Evolutionary conservation across 352 stramenopile genomes (phyloP), one percentile per base, ranked within the genome.

Genomic region (Globisporangium nodosum): DNA sequence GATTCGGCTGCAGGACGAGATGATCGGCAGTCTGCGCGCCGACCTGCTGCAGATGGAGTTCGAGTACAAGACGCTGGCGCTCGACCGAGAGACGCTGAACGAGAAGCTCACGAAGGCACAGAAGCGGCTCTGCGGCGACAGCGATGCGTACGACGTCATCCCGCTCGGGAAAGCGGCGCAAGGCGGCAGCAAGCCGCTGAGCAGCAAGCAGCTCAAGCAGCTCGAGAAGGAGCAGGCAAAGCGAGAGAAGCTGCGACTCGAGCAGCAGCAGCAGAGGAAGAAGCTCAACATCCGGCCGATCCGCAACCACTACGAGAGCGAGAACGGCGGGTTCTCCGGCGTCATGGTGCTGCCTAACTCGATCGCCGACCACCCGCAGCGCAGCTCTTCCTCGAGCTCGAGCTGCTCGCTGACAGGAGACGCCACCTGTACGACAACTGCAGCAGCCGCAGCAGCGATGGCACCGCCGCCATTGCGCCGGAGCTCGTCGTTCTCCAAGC

Each of bases 11-110:
- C 73, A 87, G 55, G 74, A 81, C 42, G 63, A 76, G 39, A 43
- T 77, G 45, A 87, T 87, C 49, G 48, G 63, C 42, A 85, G 73
- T 58, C 64, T 90, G 37, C 71, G 79, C 3, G 69, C 70, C 40
- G 75, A 87, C 54, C 47, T 90, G 13, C 49, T 84, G 46, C 71
- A 86, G 51, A 85, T 85, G 74, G 79, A 87, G 50, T 86, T 89
- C 54, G 79, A 89, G 61, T 69, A 70, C 56, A 74, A 76, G 58
- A 87, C 79, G 16, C 54, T 87, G 40, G 61, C 58, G 4, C 58
- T 77, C 16, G 73, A 82, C 58, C 80, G 75, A 50, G 54, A 73
- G 1, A 63, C 56, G 31, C 59, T 85, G 8, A 66, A 58, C 52
- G 58, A 76, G 9, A 65, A 74, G 35, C 33, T 76, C 1, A 52